phyloP scores from a whole-genome alignment of 148 eudicot genomes.

The Fallopia convolvulus region DNA sequence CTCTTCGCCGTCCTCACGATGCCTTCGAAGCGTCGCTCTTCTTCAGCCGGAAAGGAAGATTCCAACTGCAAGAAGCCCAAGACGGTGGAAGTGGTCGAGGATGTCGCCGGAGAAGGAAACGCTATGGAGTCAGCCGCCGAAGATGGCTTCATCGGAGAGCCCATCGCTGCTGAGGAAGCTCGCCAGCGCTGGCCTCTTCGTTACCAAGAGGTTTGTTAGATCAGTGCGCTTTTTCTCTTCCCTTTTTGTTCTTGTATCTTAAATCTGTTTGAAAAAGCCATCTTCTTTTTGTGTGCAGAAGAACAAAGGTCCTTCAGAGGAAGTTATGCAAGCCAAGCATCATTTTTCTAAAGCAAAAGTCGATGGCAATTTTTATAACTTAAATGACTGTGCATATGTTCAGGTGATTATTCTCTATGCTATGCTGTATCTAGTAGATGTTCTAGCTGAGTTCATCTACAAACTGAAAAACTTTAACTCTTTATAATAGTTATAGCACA shows the following conservation, averaged over 20 bases:
- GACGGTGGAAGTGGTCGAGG: background rate
- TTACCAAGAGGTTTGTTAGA: slow-evolving; percentile 12
- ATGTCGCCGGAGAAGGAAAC: background rate
- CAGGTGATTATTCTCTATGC: slow-evolving; percentile 25
- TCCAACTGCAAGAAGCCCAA: slow-evolving; percentile 7
- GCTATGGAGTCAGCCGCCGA: background rate
- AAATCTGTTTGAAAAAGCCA: background rate
- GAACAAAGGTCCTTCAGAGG: slow-evolving; percentile 3
- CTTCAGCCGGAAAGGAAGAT: slow-evolving; percentile 7
- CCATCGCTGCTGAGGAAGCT: slow-evolving; percentile 33
- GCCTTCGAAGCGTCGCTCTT: slow-evolving; percentile 17
- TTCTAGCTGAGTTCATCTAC: background rate
- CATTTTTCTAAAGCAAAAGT: slow-evolving; percentile 50
- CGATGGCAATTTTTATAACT: slow-evolving; percentile 32
- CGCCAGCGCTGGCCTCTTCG: slow-evolving; percentile 45
- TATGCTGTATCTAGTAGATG: background rate
- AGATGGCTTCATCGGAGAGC: slow-evolving; percentile 32
- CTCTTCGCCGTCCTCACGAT: slow-evolving; percentile 11
- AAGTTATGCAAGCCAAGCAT: slow-evolving; percentile 22
- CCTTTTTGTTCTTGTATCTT: background rate
- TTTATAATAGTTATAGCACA: background rate
- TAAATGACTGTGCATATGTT: slow-evolving; percentile 59
- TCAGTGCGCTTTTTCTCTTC: background rate
- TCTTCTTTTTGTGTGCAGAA: background rate
- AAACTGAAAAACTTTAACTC: background rate